Evolutionary conservation across 768 basidiomycete genomes (phyloP).

Genomic region (Kwoniella botswanensis): DNA sequence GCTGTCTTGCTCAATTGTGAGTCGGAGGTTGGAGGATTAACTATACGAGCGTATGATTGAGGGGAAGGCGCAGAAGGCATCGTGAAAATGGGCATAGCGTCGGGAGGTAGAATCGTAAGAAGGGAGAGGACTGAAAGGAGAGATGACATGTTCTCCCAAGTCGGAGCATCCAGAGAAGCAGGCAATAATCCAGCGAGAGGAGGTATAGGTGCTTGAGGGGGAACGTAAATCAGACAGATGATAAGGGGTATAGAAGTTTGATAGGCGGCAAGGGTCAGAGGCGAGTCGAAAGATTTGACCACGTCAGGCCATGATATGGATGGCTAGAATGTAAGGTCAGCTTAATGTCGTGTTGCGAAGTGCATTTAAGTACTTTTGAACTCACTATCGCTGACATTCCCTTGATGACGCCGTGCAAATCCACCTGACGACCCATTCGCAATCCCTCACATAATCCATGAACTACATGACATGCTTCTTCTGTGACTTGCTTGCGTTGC

Average conservation of each 20-base stretch:
- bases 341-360: not conserved
- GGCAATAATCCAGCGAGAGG: conserved; percentile 55
- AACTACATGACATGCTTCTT: conserved; percentile 43
- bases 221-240: conserved; percentile 82
- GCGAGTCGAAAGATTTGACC: conserved; percentile 83
- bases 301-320: conserved; percentile 78
- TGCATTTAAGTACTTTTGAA: not conserved
- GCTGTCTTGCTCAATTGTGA: conserved; percentile 62
- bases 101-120: conserved; percentile 82
- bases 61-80: conserved; percentile 63
- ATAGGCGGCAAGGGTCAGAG: conserved; percentile 82
- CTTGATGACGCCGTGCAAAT: conserved; percentile 54
- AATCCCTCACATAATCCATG: conserved; percentile 51
- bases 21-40: conserved; percentile 46
- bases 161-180: conserved; percentile 46
- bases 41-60: conserved; percentile 37
- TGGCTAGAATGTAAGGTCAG: conserved; percentile 16
- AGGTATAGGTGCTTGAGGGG: conserved; percentile 71
- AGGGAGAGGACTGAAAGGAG: conserved; percentile 87
- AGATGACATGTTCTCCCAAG: conserved; percentile 82
- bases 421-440: conserved; percentile 46
- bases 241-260: conserved; percentile 86
- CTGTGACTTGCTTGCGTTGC: conserved; percentile 39
- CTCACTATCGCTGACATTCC: conserved; percentile 52
- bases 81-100: conserved; percentile 90